These are phyloP conservation scores for Cochlearia excelsa DNA, from an alignment of 345 rosid species.

Conservation along the genomic window DNA sequence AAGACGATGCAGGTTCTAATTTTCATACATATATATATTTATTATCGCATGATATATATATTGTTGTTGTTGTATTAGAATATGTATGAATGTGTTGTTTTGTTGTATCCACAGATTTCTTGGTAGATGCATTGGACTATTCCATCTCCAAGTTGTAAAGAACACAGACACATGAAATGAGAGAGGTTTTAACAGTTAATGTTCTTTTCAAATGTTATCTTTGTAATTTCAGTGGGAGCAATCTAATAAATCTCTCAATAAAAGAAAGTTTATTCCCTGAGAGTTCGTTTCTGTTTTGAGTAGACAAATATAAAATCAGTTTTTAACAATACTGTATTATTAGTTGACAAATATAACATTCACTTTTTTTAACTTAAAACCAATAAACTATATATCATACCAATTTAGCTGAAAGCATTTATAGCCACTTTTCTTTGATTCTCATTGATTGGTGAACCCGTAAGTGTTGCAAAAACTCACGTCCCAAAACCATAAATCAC, in stretches of 20 bases:
- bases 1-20: slow-evolving; percentile 76
- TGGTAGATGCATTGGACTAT: slow-evolving; percentile 78
- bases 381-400: neutral
- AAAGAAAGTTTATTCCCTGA: too few species aligned
- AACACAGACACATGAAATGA: neutral
- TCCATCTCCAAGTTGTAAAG: slow-evolving; percentile 60
- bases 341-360: too few species aligned
- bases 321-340: too few species aligned
- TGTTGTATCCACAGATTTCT: slow-evolving; percentile 51
- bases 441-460: slow-evolving; percentile 24
- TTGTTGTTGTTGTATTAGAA: too few species aligned
- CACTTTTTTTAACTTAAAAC: too few species aligned
- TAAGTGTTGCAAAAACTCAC: slow-evolving; percentile 18
- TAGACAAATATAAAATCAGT: too few species aligned
- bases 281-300: too few species aligned
- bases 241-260: too few species aligned
- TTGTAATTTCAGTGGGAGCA: neutral
- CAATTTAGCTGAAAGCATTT: slow-evolving; percentile 21
- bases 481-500: slow-evolving; percentile 19
- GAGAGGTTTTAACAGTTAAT: neutral
- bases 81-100: neutral
- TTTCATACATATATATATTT: neutral
- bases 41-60: neutral
- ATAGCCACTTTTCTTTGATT: slow-evolving; percentile 24
- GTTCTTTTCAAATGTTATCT: neutral